Percentiles rank a stretch among this genome's conserved stretches.
Evolutionary conservation across 2,329 filamentous ascomycete species (phyloP).

Genomic region (Aspergillus fumigatiaffinis): DNA sequence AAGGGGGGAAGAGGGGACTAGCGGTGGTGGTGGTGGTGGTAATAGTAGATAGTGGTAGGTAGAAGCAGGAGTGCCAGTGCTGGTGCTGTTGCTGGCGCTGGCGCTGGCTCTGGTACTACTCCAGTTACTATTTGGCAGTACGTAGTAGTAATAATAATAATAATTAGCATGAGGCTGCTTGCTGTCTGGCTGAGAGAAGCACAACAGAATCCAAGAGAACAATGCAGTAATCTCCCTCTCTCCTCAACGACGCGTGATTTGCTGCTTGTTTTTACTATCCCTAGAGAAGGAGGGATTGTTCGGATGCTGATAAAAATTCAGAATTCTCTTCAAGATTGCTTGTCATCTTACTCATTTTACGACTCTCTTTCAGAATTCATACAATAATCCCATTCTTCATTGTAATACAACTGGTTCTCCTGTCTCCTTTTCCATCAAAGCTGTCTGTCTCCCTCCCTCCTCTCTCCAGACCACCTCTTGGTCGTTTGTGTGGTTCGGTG

Average conservation of each 20-base stretch:
- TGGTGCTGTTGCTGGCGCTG: background rate
- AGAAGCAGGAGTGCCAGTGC: background rate
- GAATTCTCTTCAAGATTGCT: background rate
- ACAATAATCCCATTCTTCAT: background rate
- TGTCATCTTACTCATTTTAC: background rate
- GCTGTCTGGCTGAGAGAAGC: background rate
- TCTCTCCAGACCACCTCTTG: slow-evolving; percentile 2
- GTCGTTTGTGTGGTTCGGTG: slow-evolving; percentile 39
- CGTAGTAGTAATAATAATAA: background rate
- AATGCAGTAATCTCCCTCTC: background rate
- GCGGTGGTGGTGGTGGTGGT: background rate
- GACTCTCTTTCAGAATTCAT: background rate
- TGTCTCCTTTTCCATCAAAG: background rate
- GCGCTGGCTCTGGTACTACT: background rate
- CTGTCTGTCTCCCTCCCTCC: background rate
- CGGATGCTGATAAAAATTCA: background rate
- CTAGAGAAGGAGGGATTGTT: background rate
- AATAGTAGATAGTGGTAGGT: background rate
- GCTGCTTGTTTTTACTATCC: background rate
- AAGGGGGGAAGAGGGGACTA: slow-evolving; percentile 15
- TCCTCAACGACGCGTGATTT: background rate
- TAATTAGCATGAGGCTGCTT: slow-evolving; percentile 1
- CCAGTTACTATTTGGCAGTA: background rate
- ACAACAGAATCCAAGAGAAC: background rate
- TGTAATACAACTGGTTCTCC: background rate